Percentiles rank a stretch among this genome's conserved stretches.
Evolutionary conservation across 352 stramenopile genomes (phyloP).

Genomic region (Thalassiosira mediterranea): DNA sequence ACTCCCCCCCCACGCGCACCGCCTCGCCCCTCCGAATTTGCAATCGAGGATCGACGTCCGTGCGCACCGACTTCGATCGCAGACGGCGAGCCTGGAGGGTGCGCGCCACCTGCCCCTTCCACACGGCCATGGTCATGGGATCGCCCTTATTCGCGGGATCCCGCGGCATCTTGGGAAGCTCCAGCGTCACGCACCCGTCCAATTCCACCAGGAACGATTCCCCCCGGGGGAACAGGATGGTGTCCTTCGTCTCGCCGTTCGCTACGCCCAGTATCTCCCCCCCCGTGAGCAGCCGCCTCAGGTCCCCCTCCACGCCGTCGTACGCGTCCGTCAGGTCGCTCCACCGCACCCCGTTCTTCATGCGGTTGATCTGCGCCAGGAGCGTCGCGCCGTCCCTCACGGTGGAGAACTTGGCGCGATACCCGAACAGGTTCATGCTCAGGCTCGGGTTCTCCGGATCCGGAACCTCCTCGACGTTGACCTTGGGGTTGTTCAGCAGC

Average conservation of each 20-base stretch:
- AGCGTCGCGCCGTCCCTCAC: conserved; percentile 62
- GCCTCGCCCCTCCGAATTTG: conserved; percentile 80
- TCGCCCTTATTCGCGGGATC: conserved; percentile 11
- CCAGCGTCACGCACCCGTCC: conserved; percentile 68
- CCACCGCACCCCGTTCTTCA: conserved; percentile 65
- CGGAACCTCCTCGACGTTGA: conserved; percentile 73
- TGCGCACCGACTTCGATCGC: conserved; percentile 36
- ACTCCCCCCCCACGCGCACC: conserved; percentile 69
- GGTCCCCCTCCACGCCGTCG: conserved; percentile 71
- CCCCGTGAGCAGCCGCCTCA: conserved; percentile 61
- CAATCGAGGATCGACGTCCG: conserved; percentile 64
- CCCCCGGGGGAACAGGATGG: conserved; percentile 76
- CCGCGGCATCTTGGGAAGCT: conserved; percentile 13
- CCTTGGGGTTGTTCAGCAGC: conserved; percentile 72
- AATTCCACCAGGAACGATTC: conserved; percentile 81
- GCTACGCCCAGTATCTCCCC: conserved; percentile 73
- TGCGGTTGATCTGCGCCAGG: conserved; percentile 79
- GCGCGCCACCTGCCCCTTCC: conserved; percentile 14
- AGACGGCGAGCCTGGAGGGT: neutral
- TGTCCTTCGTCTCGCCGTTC: conserved; percentile 75
- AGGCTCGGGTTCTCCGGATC: conserved; percentile 80
- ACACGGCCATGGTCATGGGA: neutral
- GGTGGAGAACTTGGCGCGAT: conserved; percentile 74
- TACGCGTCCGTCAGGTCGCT: conserved; percentile 75
- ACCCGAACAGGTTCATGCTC: conserved; percentile 68